A percentile compares a stretch with the other conserved stretches of the same genome.
These are phyloP conservation scores for Trametes punicea DNA, from an alignment of 768 basidiomycete genomes.

Conservation along the genomic window DNA sequence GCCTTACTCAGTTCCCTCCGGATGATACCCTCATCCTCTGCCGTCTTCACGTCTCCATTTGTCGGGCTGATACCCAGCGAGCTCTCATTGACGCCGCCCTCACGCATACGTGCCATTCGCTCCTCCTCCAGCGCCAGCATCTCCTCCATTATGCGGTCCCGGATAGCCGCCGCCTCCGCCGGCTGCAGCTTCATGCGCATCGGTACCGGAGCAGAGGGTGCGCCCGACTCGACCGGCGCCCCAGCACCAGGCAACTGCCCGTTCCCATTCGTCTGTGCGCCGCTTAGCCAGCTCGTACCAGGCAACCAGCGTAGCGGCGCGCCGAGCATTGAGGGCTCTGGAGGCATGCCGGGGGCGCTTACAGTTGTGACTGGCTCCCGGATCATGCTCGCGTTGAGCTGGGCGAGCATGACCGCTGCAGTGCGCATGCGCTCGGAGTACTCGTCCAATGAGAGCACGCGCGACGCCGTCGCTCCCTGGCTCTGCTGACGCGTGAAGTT, in stretches of 20 bases:
- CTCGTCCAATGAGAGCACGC: slow-evolving; percentile 79
- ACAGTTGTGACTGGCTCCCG: slow-evolving; percentile 45
- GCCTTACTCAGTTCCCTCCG: slow-evolving; percentile 89
- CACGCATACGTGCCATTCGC: slow-evolving; percentile 89
- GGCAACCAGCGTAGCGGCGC: slow-evolving; percentile 30
- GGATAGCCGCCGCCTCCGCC: slow-evolving; percentile 84
- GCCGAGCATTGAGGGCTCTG: slow-evolving; percentile 18
- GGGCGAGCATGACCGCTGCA: slow-evolving; percentile 97
- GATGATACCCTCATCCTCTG: slow-evolving; percentile 93
- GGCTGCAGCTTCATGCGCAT: slow-evolving; percentile 71
- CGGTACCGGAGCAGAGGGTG: slow-evolving; percentile 6
- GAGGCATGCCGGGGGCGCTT: slow-evolving; percentile 18
- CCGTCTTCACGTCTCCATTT: slow-evolving; percentile 53
- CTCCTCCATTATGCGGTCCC: slow-evolving; percentile 96
- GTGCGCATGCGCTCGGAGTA: slow-evolving; percentile 99
- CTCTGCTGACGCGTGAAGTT: slow-evolving; percentile 13
- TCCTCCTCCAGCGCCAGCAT: slow-evolving; percentile 97
- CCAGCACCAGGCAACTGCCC: slow-evolving; percentile 9
- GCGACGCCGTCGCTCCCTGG: not conserved
- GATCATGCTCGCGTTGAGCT: slow-evolving; percentile 79
- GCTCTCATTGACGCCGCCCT: slow-evolving; percentile 61
- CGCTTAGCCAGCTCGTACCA: slow-evolving; percentile 28
- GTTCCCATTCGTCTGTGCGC: slow-evolving; percentile 17
- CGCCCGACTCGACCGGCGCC: not conserved
- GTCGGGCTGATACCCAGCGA: slow-evolving; percentile 51